Conservation (phyloP, 106 monocot genomes). For the Acorus calamus region DNA sequence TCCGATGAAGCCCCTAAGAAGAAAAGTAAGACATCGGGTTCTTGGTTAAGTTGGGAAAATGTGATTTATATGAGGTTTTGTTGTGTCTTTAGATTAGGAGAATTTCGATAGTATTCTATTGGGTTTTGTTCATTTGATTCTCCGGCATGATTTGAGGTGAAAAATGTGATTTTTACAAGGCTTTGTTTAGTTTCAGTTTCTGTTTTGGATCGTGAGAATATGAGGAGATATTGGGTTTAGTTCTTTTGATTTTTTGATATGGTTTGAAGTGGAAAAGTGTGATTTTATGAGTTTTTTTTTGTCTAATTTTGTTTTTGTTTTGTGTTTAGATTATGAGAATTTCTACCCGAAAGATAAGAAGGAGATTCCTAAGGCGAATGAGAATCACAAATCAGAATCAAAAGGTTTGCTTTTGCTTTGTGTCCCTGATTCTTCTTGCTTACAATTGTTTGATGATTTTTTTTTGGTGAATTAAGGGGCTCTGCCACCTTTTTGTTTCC, state of each 20-base stretch:
- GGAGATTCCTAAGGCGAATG: slow-evolving; percentile 57
- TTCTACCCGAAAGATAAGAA: slow-evolving; percentile 76
- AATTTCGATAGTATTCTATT: too few species aligned
- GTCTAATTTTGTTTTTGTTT: slow-evolving; percentile 5
- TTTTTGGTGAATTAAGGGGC: not conserved
- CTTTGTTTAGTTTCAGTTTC: slow-evolving; percentile 3
- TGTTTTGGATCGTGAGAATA: slow-evolving; percentile 62
- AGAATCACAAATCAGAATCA: slow-evolving; percentile 54
- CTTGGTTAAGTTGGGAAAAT: not conserved
- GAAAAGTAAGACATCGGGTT: slow-evolving; percentile 2
- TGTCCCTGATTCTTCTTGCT: not conserved
- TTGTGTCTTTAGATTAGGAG: not conserved
- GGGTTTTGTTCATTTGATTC: not conserved
- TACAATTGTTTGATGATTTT: not conserved
- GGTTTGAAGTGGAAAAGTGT: not conserved
- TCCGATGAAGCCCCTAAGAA: slow-evolving; percentile 47
- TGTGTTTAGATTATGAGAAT: slow-evolving; percentile 65
- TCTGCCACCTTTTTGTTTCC: too few species aligned
- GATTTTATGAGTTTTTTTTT: slow-evolving; percentile 2
- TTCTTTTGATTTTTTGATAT: not conserved
- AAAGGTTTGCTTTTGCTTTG: slow-evolving; percentile 41
- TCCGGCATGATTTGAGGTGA: not conserved
- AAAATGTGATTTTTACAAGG: not conserved
- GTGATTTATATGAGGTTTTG: not conserved
- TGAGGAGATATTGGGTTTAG: not conserved